Evolutionary conservation across 2,329 filamentous ascomycete species (phyloP), one percentile per base, ranked within the genome.

Genomic region (Fusarium odoratissimum): DNA sequence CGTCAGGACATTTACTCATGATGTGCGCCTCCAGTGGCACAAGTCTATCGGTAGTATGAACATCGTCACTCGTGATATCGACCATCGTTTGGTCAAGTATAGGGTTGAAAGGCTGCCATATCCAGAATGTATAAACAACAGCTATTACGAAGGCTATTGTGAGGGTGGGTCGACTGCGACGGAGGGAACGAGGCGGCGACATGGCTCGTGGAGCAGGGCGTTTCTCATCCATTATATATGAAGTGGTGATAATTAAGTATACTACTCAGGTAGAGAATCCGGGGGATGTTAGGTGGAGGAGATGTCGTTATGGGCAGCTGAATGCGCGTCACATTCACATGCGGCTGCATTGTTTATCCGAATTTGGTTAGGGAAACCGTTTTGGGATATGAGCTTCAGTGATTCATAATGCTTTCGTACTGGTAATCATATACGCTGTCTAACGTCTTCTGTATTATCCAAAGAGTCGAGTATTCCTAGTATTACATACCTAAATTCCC

Each of bases 1-100:
- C 95, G 82, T 99, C 96, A 1, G 95, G 95, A 78, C 96, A 99
- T 86, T 98, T 98, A 84, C 91, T 93, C 92, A 98, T 99, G 76
- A 98, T 96, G 81, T 98, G 95, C 62, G 94, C 93, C 81, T 99
- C 96, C 5, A 99, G 83, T 8, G 94, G 93, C 8, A 98, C 92
- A 64, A 86, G 82, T 33, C 64, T 63, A 35, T 64, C 67, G 19
- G 64, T 70, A 56, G 65, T 51, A 49, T 67, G 38, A 35, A 48
- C 41, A 46, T 51, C 45, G 6, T 67, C 44, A 35, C 42, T 57
- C 35, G 51, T 49, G 45, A 52, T 55, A 8, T 59, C 44, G 28
- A 62, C 30, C 23, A 65, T 51, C 30, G 71, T 12, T 42, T 73
- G 67, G 49, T 56, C 31, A 28, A 59, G 44, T 16, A 60, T 51